A percentile compares a stretch with the other conserved stretches of the same genome.
Evolutionary conservation across 2,329 filamentous ascomycete species (phyloP).

Genomic region (Calonectria pseudoreteaudii): DNA sequence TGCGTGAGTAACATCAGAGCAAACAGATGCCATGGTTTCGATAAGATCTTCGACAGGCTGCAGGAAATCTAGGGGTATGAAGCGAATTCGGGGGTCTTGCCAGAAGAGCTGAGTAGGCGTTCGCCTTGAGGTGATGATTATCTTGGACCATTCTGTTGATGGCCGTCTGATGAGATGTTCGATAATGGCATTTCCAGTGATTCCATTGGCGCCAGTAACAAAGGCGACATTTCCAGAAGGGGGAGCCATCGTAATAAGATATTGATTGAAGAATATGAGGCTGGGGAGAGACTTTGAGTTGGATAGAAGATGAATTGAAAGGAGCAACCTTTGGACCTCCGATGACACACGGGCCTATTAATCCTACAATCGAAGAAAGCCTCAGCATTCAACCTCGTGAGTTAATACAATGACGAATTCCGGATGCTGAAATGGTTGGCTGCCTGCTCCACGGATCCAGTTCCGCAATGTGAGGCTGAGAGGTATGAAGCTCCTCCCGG

Average conservation of each 20-base stretch:
- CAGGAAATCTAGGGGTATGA: constrained; percentile 32
- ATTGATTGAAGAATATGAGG: background rate
- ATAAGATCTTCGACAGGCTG: constrained; percentile 32
- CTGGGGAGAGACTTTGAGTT: background rate
- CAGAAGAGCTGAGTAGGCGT: constrained; percentile 24
- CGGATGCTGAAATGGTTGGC: too few relatives aligned
- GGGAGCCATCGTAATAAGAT: constrained; percentile 7
- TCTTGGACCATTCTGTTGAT: constrained; percentile 35
- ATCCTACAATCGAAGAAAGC: too few relatives aligned
- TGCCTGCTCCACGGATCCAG: background rate
- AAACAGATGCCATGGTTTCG: constrained; percentile 24
- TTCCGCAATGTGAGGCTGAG: background rate
- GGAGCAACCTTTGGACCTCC: background rate
- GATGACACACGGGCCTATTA: too few relatives aligned
- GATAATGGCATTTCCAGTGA: constrained; percentile 34
- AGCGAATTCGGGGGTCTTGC: constrained; percentile 31
- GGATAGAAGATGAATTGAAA: background rate
- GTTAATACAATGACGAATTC: background rate
- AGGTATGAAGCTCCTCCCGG: too few relatives aligned
- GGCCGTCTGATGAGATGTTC: constrained; percentile 32
- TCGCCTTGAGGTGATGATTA: constrained; percentile 32
- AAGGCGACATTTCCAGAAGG: constrained; percentile 30
- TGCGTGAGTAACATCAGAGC: constrained; percentile 32
- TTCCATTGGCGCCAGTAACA: constrained; percentile 32
- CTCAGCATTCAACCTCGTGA: background rate